Evolutionary conservation across 164 flowering plant genomes (phyloP), one percentile per base, ranked within the genome.

Genomic region (Pachysandra terminalis): DNA sequence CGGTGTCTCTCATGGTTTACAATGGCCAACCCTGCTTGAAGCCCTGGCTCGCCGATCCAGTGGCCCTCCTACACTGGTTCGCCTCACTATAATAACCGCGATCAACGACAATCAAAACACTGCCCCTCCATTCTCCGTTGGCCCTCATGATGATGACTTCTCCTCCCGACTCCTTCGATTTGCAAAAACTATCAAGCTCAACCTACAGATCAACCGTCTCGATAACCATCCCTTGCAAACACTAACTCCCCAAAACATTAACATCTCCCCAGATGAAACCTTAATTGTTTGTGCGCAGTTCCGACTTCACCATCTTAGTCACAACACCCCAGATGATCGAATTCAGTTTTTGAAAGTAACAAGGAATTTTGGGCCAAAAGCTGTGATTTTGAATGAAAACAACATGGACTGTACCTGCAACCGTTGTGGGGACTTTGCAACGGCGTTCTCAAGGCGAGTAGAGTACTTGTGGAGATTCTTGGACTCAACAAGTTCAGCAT

Each of bases 21-120:
- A 90, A 69, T 90, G 97, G 94, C 97, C 97, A 0, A 90, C 87
- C 0, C 85, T 90, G 48, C 81, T 90, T 5, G 94, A 88, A 54
- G 86, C 89, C 65, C 69, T 90, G 77, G 73, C 81, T 17, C 78
- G 81, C 60, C 83, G 82, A 15, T 51, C 85, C 0, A 86, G 85
- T 3, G 92, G 92, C 3, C 89, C 90, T 19, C 90, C 97, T 4
- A 78, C 85, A 0, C 68, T 81, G 12, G 80, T 90, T 28, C 89
- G 87, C 22, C 80, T 90, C 68, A 90, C 97, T 0, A 78, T 90
- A 0, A 55, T 90, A 8, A 68, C 80, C 32, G 68, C 74, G 22
- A 58, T 63, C 0, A 25, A 32, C 10, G 73, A 75, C 35, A 70
- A 53, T 45, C 72, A 71, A 27, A 73, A 71, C 60, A 74, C 51